A percentile compares a stretch with the other conserved stretches of the same genome.
phyloP scores from a whole-genome alignment of 1,284 basidiomycete genomes.

The Ceratobasidium sp. region DNA sequence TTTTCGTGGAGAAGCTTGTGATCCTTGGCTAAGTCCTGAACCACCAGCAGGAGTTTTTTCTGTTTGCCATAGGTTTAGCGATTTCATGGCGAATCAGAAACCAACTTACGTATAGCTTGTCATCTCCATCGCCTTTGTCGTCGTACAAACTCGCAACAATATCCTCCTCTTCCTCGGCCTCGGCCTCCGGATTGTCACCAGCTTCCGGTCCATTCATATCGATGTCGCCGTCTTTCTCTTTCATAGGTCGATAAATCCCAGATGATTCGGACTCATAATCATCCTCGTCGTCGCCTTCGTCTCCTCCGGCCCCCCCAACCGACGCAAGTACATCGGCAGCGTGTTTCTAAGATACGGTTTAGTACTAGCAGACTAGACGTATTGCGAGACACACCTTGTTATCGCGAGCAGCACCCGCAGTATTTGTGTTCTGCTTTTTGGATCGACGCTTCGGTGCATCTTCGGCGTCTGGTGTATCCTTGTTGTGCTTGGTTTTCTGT shows the following conservation, averaged over 20 bases:
- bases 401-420: not conserved
- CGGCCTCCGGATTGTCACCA: not conserved
- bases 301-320: not conserved
- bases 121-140: not conserved
- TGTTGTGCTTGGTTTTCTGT: not conserved
- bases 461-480: no score
- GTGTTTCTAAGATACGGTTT: not conserved
- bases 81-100: not conserved
- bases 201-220: no score
- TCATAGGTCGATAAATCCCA: no score
- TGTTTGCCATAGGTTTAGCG: not conserved
- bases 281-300: not conserved
- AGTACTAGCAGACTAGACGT: not conserved
- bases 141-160: not conserved
- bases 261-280: not conserved
- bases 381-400: not conserved
- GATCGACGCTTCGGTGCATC: not conserved
- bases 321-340: not conserved
- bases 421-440: not conserved
- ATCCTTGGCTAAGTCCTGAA: not conserved
- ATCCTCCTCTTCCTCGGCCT: not conserved
- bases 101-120: not conserved
- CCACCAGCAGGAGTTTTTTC: not conserved
- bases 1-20: conserved; percentile 6
- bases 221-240: no score